Conservation (phyloP, 1,139 yeast species). For the Blastobotrys apis region DNA sequence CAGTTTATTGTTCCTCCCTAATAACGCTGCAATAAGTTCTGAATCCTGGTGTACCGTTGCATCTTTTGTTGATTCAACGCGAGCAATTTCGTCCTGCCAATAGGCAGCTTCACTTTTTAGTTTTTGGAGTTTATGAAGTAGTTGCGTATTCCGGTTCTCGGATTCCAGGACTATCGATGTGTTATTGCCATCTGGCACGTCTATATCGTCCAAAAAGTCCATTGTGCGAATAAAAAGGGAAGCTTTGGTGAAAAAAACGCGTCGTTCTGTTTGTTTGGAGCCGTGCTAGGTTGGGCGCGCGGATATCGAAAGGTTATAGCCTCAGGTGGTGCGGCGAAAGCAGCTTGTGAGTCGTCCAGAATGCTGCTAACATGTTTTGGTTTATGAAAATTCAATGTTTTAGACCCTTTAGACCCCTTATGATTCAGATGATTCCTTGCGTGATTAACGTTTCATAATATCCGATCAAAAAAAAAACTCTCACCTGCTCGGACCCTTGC, state of each 20-base stretch:
- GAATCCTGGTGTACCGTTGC: not conserved
- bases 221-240: not conserved
- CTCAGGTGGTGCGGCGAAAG: too few species aligned
- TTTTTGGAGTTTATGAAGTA: conserved; percentile 9
- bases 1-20: conserved; percentile 4
- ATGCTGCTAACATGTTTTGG: too few species aligned
- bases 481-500: too few species aligned
- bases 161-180: conserved; percentile 6
- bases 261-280: conserved; percentile 1
- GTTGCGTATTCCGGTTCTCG: not conserved
- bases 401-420: too few species aligned
- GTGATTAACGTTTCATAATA: too few species aligned
- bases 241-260: not conserved
- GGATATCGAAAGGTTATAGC: too few species aligned
- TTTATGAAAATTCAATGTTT: too few species aligned
- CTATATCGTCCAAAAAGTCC: conserved; percentile 3
- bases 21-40: conserved; percentile 3
- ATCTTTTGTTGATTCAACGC: not conserved
- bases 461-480: too few species aligned
- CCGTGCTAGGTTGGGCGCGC: too few species aligned
- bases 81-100: conserved; percentile 4
- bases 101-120: conserved; percentile 13
- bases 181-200: conserved; percentile 1
- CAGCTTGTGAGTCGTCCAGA: too few species aligned
- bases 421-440: too few species aligned